A percentile compares a stretch with the other conserved stretches of the same genome.
phyloP scores from a whole-genome alignment of 1,139 yeast species.

The Blastobotrys serpentis region DNA sequence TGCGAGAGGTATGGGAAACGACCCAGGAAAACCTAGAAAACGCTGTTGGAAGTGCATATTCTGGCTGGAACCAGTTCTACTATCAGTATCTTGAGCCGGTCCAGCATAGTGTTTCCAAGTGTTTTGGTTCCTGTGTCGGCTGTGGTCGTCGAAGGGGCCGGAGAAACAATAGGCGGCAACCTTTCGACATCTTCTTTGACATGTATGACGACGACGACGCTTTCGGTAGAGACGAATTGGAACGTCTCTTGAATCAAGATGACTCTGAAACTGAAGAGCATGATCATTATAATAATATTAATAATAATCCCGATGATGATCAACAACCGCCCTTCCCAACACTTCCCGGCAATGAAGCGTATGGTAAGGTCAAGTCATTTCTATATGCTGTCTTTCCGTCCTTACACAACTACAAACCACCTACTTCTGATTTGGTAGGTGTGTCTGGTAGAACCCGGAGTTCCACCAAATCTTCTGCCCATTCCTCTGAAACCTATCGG shows the following conservation, averaged over 20 bases:
- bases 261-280: conserved; percentile 15
- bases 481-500: conserved; percentile 30
- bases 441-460: conserved; percentile 26
- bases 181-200: conserved; percentile 33
- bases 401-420: conserved; percentile 25
- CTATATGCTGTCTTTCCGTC: conserved; percentile 21
- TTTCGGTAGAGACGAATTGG: conserved; percentile 33
- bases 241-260: conserved; percentile 28
- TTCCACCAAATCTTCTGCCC: conserved; percentile 29
- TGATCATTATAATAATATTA: conserved; percentile 1
- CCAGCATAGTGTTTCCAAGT: background rate
- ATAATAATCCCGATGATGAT: conserved; percentile 12
- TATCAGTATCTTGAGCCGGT: conserved; percentile 26
- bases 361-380: conserved; percentile 14
- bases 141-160: conserved; percentile 19
- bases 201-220: conserved; percentile 34
- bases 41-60: conserved; percentile 33
- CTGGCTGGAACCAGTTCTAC: conserved; percentile 27
- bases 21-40: conserved; percentile 35
- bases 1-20: conserved; percentile 31
- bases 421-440: conserved; percentile 28
- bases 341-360: conserved; percentile 1
- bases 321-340: background rate
- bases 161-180: conserved; percentile 25
- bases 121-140: conserved; percentile 16